Evolutionary conservation across 176 grass and related monocot species (phyloP).

Genomic region (Sorghum bicolor): DNA sequence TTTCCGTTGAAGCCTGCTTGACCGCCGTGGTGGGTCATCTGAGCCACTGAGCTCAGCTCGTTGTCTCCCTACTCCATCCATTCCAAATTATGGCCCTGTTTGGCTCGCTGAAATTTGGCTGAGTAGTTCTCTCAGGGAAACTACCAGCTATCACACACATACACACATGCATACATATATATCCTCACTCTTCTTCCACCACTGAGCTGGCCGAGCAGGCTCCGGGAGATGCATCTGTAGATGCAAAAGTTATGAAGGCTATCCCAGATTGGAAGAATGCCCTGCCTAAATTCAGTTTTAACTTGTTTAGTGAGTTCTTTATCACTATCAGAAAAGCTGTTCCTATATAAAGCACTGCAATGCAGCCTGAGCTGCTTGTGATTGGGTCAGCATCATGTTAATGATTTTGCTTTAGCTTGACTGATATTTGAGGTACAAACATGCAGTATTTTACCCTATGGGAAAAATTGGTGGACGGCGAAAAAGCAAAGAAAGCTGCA

Average conservation of each 20-base stretch:
- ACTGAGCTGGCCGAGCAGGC: neutral
- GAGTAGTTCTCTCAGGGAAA: too few species aligned
- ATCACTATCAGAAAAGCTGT: neutral
- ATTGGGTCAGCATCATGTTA: neutral
- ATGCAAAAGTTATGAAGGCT: constrained; percentile 21
- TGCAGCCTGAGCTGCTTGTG: neutral
- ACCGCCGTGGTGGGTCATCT: neutral
- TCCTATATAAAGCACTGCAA: neutral
- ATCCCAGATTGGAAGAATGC: neutral
- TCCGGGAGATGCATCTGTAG: neutral
- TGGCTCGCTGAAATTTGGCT: too few species aligned
- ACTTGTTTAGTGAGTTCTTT: neutral
- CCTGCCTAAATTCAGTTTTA: neutral
- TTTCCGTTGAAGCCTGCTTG: neutral
- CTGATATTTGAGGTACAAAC: neutral
- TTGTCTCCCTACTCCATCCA: neutral
- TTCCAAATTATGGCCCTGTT: neutral
- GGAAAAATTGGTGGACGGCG: neutral
- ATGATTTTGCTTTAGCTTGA: neutral
- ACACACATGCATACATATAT: neutral
- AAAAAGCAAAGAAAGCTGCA: neutral
- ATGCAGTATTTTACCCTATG: neutral
- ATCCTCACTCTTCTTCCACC: neutral
- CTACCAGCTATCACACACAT: too few species aligned
- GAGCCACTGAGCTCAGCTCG: neutral